Conservation (phyloP, 2,329 filamentous ascomycete genomes). For the Pestalotiopsis sp. region DNA sequence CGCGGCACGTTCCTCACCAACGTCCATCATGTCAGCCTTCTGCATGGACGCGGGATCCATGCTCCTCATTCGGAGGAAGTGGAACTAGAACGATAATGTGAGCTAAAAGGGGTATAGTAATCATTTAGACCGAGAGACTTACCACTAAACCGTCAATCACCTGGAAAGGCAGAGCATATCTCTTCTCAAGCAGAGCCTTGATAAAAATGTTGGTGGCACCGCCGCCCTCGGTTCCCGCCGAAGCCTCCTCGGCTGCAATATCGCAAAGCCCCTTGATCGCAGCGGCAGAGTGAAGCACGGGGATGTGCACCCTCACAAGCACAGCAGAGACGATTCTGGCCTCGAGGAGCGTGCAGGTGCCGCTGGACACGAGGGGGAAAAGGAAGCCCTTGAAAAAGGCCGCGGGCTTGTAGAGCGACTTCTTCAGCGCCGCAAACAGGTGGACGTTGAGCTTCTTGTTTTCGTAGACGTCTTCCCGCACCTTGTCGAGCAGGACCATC, state of each 20-base stretch:
- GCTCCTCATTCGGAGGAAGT: conserved; percentile 88
- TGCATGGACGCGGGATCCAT: conserved; percentile 62
- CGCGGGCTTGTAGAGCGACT: conserved; percentile 88
- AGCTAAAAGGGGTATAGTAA: conserved; percentile 66
- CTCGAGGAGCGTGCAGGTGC: conserved; percentile 89
- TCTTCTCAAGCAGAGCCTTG: conserved; percentile 90
- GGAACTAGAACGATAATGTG: conserved; percentile 87
- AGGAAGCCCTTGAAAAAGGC: conserved; percentile 97
- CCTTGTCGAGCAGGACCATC: conserved; percentile 82
- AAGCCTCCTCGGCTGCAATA: conserved; percentile 88
- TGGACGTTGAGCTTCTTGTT: conserved; percentile 95
- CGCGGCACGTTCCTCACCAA: conserved; percentile 49
- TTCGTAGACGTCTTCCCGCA: conserved; percentile 93
- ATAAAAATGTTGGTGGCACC: conserved; percentile 96
- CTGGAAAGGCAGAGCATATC: conserved; percentile 92
- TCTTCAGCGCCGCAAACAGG: conserved; percentile 91
- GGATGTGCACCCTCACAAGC: conserved; percentile 81
- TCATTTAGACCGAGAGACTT: conserved; percentile 40
- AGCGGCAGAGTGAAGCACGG: conserved; percentile 88
- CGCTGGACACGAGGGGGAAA: conserved; percentile 83
- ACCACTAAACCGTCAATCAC: conserved; percentile 33
- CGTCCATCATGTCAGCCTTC: conserved; percentile 57
- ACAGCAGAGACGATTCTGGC: conserved; percentile 90
- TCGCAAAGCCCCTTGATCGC: conserved; percentile 92
- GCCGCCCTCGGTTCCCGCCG: conserved; percentile 76